Percentiles rank a stretch among this genome's conserved stretches.
Evolutionary conservation across 164 flowering plant species (phyloP).

Genomic region (Umbilicus rupestris): DNA sequence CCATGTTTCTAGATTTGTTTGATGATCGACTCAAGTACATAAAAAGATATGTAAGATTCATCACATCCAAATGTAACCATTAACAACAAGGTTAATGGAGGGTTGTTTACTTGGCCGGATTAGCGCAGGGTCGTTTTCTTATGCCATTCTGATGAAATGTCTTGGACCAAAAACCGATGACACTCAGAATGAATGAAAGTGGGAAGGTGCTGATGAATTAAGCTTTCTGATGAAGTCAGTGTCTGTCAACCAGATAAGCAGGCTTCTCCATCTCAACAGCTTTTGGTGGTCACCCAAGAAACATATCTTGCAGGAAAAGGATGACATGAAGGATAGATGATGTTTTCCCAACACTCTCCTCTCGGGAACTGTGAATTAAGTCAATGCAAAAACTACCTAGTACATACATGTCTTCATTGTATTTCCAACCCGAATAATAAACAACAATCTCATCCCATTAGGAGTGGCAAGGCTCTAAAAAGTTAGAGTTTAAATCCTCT

Average conservation of each 20-base stretch:
- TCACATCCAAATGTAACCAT: too few relatives aligned
- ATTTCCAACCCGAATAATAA: too few relatives aligned
- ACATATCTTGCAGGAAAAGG: background rate
- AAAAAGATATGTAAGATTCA: too few relatives aligned
- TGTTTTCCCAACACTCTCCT: background rate
- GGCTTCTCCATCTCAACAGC: background rate
- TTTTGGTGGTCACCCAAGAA: slow-evolving; percentile 3
- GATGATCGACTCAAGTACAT: too few relatives aligned
- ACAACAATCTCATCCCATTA: too few relatives aligned
- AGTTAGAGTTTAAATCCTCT: too few relatives aligned
- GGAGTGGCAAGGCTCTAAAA: too few relatives aligned
- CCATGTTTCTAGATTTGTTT: too few relatives aligned
- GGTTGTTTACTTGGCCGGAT: background rate
- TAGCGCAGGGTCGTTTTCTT: background rate
- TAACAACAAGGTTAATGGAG: too few relatives aligned
- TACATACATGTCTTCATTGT: too few relatives aligned
- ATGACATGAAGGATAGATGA: background rate
- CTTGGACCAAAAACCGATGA: background rate
- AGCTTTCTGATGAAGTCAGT: background rate
- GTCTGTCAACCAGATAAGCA: background rate
- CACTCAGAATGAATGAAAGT: background rate
- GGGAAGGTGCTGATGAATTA: background rate
- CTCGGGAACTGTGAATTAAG: too few relatives aligned
- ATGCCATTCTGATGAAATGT: slow-evolving; percentile 1
- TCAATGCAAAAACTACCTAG: too few relatives aligned